Evolutionary conservation across 1,284 basidiomycete genomes (phyloP).

Genomic region (Ceratobasidium sp.): DNA sequence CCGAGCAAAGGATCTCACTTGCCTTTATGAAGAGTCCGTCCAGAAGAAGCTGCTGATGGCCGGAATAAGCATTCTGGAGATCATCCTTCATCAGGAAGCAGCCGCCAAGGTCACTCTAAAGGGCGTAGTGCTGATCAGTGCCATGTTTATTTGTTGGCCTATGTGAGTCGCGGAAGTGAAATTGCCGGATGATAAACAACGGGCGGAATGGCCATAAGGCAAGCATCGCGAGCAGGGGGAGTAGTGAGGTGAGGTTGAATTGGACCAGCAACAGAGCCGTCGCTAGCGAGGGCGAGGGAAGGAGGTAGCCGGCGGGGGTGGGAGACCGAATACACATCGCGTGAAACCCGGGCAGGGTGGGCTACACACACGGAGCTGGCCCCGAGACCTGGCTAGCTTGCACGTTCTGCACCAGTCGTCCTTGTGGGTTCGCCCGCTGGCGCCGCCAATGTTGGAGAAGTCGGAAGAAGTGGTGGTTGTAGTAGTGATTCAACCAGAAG

Average conservation of each 20-base stretch:
- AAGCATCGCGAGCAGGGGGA: conserved; percentile 11
- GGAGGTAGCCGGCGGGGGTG: background rate
- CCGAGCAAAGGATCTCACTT: conserved; percentile 99
- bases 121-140: conserved; percentile 74
- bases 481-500: too few species aligned
- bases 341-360: too few species aligned
- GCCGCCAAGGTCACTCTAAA: conserved; percentile 92
- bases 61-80: conserved; percentile 96
- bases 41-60: conserved; percentile 99
- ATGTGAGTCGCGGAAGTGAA: conserved; percentile 35
- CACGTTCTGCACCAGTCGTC: too few species aligned
- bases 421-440: too few species aligned
- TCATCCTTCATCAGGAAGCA: conserved; percentile 99
- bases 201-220: conserved; percentile 17
- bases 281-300: conserved; percentile 23
- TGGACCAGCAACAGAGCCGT: conserved; percentile 15
- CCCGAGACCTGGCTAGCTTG: too few species aligned
- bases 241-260: conserved; percentile 14
- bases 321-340: too few species aligned
- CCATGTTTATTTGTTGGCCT: conserved; percentile 45
- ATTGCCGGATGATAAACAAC: background rate
- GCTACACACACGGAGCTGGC: too few species aligned
- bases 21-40: conserved; percentile 97
- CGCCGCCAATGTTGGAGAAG: too few species aligned
- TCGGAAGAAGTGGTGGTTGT: too few species aligned